Evolutionary conservation across 345 rosid species (phyloP).

Genomic region (Gossypium anomalum): DNA sequence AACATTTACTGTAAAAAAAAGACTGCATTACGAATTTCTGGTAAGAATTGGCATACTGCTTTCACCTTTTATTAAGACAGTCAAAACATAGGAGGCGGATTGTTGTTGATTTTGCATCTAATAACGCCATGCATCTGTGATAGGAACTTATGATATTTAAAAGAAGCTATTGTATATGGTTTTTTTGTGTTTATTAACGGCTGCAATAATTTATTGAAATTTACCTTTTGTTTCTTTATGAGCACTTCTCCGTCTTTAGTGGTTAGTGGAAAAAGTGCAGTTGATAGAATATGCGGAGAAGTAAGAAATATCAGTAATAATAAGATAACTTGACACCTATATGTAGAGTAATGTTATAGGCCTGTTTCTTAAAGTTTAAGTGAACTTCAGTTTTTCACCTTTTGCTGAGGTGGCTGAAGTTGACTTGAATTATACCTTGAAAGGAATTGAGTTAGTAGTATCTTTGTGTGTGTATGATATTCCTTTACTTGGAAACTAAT

Average conservation of each 20-base stretch:
- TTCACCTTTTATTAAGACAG: neutral
- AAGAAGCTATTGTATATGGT: neutral
- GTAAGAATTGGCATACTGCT: neutral
- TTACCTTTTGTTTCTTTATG: neutral
- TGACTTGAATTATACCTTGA: too few species aligned
- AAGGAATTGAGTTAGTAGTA: neutral
- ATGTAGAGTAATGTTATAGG: too few species aligned
- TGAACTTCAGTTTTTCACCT: too few species aligned
- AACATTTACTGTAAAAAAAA: neutral
- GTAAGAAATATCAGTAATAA: too few species aligned
- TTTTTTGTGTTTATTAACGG: neutral
- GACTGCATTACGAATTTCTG: neutral
- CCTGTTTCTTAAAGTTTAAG: too few species aligned
- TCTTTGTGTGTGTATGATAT: too few species aligned
- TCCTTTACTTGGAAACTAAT: too few species aligned
- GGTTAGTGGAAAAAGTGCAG: neutral
- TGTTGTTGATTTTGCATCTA: neutral
- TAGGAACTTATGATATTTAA: neutral
- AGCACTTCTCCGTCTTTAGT: neutral
- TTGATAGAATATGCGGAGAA: neutral
- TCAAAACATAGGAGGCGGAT: neutral
- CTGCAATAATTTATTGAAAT: neutral
- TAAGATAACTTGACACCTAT: too few species aligned
- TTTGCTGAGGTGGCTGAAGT: too few species aligned
- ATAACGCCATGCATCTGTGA: neutral